Percentiles rank a stretch among this genome's conserved stretches.
phyloP scores from a whole-genome alignment of 148 eudicot genomes.

The Suaeda aralocaspica region DNA sequence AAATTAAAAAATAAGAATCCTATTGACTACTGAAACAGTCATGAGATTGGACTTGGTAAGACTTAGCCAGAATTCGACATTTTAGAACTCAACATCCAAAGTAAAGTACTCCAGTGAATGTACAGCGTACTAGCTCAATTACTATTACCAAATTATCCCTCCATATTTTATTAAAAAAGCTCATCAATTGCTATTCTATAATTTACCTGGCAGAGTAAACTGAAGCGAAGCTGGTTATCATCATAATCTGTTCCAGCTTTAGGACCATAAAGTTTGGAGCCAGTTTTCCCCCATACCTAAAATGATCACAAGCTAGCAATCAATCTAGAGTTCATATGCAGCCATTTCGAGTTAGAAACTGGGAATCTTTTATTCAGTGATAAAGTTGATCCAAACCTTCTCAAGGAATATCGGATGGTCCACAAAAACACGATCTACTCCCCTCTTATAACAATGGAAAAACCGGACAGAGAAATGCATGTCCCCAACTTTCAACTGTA shows the following conservation, averaged over 20 bases:
- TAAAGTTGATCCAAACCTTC: slow-evolving; percentile 31
- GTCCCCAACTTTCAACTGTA: slow-evolving; percentile 57
- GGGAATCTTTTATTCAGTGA: background rate
- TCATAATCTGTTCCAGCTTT: slow-evolving; percentile 60
- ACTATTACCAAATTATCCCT: background rate
- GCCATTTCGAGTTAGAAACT: background rate
- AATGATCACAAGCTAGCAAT: slow-evolving; percentile 15
- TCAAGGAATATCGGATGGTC: slow-evolving; percentile 57
- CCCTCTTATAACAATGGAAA: slow-evolving; percentile 60
- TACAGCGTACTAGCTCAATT: background rate
- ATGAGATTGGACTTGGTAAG: background rate
- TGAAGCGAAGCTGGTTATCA: slow-evolving; percentile 80
- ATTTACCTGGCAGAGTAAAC: slow-evolving; percentile 71
- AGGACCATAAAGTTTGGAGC: slow-evolving; percentile 89
- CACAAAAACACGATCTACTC: slow-evolving; percentile 59
- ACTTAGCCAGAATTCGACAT: background rate
- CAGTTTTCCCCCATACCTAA: slow-evolving; percentile 96
- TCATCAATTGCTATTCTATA: background rate
- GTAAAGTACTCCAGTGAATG: background rate
- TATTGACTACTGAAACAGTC: background rate
- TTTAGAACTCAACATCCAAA: background rate
- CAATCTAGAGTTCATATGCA: background rate
- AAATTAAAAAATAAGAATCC: background rate
- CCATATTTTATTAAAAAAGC: background rate
- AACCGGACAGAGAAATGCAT: slow-evolving; percentile 40